Base-by-base conservation (phyloP, 306 rosid genomes). In the Styphnolobium japonicum region DNA sequence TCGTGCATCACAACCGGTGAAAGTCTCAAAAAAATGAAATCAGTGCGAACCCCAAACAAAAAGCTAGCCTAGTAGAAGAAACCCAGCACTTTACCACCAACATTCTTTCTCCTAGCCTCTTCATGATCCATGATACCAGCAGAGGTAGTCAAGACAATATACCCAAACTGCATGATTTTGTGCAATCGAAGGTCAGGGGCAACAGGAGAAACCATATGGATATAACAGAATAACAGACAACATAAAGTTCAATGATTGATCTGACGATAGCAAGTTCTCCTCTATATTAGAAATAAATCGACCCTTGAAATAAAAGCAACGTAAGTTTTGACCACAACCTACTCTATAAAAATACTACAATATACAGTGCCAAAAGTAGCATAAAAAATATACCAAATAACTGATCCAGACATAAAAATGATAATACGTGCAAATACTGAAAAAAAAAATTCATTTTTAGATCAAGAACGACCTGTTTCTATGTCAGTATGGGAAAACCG, bases 31-130 rank as follows among this genome's bases (percentile, higher is more conserved):
- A 39, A 80, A 2, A 53, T 5, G 15, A 80, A 73, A 37, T 31
- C 39, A 64, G 40, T 7, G 53, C 62, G 10, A 79, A 27, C 31
- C 39, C 18, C 52, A 4, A 42, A n/a, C 19, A 7, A 63, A 64
- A 52, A 12, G 6, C 8, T 39, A 29, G 51, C 39, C 75, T 80
- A 80, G 69, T 80, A 80, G 63, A 80, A 80, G 80, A 80, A 80
- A 51, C 84, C 80, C 67, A 80, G 67, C 42, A 80, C 84, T 73
- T 80, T 73, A 21, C 84, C 80, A 42, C 84, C 84, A 73, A 80
- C 80, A 80, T 80, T 80, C 67, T 80, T 80, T 55, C 84, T 80
- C 75, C 80, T 64, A 4, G 84, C 80, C 80, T 80, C 84, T 64
- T 73, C 84, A 19, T 80, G 84, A 65, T 73, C 84, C 84, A 80